These are phyloP conservation scores for Bruguiera parviflora DNA, from an alignment of 345 rosid species.

Conservation along the genomic window DNA sequence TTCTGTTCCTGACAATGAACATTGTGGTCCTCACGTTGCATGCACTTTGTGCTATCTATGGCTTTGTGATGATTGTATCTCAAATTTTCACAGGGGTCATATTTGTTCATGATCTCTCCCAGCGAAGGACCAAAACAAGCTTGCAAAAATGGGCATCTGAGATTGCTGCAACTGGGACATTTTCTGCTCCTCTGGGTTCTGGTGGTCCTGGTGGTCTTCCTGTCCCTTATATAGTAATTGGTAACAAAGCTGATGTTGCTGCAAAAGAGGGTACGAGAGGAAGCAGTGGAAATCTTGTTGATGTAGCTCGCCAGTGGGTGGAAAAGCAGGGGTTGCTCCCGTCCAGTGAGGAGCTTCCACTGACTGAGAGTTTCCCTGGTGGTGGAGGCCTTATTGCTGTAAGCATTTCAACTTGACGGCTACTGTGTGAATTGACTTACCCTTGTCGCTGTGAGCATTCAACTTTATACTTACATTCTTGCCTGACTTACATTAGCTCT, in stretches of 20 bases:
- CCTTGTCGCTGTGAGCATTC: no score
- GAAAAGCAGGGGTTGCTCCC: conserved; percentile 99
- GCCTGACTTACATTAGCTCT: no score
- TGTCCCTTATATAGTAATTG: conserved; percentile 84
- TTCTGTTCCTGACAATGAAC: not conserved
- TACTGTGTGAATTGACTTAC: no score
- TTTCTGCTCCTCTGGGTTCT: conserved; percentile 87
- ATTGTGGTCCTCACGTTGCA: not conserved
- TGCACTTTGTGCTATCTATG: conserved; percentile 10
- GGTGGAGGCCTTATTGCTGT: conserved; percentile 77
- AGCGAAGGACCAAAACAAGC: conserved; percentile 91
- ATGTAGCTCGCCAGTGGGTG: conserved; percentile 98
- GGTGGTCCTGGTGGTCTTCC: conserved; percentile 99
- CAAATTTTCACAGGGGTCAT: conserved; percentile 65
- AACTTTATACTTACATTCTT: no score
- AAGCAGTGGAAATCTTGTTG: conserved; percentile 98
- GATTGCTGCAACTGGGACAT: conserved; percentile 78
- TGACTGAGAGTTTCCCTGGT: conserved; percentile 93
- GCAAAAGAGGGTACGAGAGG: conserved; percentile 87
- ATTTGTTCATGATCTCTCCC: conserved; percentile 95
- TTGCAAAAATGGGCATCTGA: conserved; percentile 96
- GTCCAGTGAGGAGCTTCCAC: conserved; percentile 88
- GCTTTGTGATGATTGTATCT: conserved; percentile 5
- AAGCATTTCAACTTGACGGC: conserved; percentile 25
- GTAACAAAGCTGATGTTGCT: conserved; percentile 96